A percentile compares a stretch with the other conserved stretches of the same genome.
Evolutionary conservation across 805 yeast species (phyloP).

Genomic region (Kazachstania taianensis): DNA sequence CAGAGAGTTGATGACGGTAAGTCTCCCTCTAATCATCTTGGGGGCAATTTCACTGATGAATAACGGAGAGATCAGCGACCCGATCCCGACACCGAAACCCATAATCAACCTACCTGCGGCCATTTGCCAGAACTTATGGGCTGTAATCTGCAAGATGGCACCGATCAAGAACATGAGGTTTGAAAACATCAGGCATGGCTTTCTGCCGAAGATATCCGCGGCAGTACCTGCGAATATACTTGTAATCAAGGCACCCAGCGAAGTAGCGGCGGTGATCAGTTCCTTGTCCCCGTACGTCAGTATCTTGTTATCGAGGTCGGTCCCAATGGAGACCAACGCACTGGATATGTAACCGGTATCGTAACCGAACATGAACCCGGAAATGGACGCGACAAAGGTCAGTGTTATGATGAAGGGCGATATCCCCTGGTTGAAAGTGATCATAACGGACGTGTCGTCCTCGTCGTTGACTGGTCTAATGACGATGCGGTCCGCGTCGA

Average conservation of each 20-base stretch:
- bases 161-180: conserved; percentile 78
- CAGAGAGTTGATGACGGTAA: conserved; percentile 78
- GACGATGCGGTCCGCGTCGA: conserved; percentile 15
- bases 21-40: conserved; percentile 78
- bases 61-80: conserved; percentile 88
- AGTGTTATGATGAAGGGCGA: conserved; percentile 55
- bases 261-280: conserved; percentile 87
- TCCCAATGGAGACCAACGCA: conserved; percentile 78
- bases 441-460: conserved; percentile 38
- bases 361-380: conserved; percentile 95
- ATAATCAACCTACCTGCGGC: conserved; percentile 81
- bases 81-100: conserved; percentile 96
- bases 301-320: conserved; percentile 50
- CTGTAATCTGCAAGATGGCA: conserved; percentile 71
- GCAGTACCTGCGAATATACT: conserved; percentile 67
- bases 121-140: conserved; percentile 83
- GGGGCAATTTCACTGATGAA: conserved; percentile 92
- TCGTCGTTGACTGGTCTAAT: conserved; percentile 37
- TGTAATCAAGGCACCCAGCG: conserved; percentile 82
- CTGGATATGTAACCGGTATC: conserved; percentile 96
- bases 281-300: conserved; percentile 76
- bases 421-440: conserved; percentile 43
- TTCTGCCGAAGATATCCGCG: conserved; percentile 81
- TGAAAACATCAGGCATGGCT: conserved; percentile 72
- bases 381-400: conserved; percentile 73